Evolutionary conservation across 2,329 filamentous ascomycete species (phyloP), one percentile per base, ranked within the genome.

Genomic region (Phialophora macrospora): DNA sequence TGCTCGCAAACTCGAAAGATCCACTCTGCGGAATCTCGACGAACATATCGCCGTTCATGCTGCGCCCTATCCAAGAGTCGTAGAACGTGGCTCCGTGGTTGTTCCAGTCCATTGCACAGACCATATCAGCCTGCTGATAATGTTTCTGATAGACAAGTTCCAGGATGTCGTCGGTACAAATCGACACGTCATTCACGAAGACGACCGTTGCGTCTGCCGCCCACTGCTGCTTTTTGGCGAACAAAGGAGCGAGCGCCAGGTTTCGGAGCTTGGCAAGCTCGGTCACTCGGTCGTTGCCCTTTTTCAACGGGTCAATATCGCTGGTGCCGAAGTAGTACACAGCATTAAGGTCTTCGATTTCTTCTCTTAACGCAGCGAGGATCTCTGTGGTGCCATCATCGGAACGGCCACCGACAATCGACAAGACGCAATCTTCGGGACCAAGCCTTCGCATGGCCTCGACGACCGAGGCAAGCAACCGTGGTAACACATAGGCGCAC

Each of bases 31-130:
- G 81, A 4, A 87, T 81, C 0, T 83, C 74, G 71, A 86, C 87
- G 72, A 88, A 87, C 0, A 79, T 76, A 69, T 87, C 82, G 1
- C 86, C 85, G 0, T 74, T 76, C 51, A 88, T 79, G 2, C 76
- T 78, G 4, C 85, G 81, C 0, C 82, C 80, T 26, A 86, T 76
- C 85, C 84, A 87, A 2, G 85, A 78, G 66, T 87, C 84, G 71
- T 87, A 86, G 70, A 87, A 88, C 0, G 79, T 82, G 0, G 82
- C 81, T 2, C 82, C 75, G 0, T 62, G 56, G 0, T 81, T 81
- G 0, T 78, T 81, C 84, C 85, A 88, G 73, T 88, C 85, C 80
- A 88, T 83, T 6, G 78, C 84, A 70, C 85, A 88, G 0, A 80
- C 82, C 82, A 86, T 86, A 70, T 84, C 81, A 8, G 85, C 85